Conservation (phyloP, 768 basidiomycete species). For the Naganishia kalamii region DNA sequence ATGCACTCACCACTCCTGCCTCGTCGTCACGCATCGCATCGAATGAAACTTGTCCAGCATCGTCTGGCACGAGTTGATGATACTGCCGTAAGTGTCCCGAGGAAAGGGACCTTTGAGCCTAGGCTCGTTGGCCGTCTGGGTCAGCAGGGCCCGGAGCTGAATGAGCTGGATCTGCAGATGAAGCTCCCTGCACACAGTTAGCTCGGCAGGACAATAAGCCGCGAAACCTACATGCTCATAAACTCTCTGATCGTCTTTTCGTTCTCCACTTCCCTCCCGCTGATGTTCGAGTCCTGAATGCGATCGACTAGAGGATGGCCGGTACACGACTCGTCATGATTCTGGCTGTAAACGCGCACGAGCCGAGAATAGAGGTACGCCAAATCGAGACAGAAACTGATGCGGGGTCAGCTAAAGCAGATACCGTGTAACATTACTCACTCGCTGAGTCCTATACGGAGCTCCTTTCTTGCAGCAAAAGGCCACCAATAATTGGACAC, state of each 20-base stretch:
- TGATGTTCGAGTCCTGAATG: conserved; percentile 4
- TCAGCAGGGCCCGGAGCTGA: conserved; percentile 73
- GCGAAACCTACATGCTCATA: conserved; percentile 18
- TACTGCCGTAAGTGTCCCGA: conserved; percentile 64
- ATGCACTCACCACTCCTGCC: conserved; percentile 75
- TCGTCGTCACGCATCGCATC: conserved; percentile 93
- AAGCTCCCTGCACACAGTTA: conserved; percentile 63
- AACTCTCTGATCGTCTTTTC: conserved; percentile 2
- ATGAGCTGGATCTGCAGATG: conserved; percentile 88
- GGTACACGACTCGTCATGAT: conserved; percentile 23
- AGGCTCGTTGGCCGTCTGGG: conserved; percentile 86
- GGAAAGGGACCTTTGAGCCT: conserved; percentile 95
- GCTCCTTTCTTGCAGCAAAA: conserved; percentile 79
- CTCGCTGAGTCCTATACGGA: conserved; percentile 81
- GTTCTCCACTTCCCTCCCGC: conserved; percentile 20
- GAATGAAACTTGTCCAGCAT: conserved; percentile 69
- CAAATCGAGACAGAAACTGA: conserved; percentile 82
- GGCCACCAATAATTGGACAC: conserved; percentile 95
- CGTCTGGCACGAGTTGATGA: conserved; percentile 44
- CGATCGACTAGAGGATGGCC: conserved; percentile 6
- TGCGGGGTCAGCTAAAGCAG: neutral
- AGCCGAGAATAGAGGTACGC: conserved; percentile 92
- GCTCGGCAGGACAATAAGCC: neutral
- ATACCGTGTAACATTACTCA: conserved; percentile 47
- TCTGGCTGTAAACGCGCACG: conserved; percentile 70